phyloP scores from a whole-genome alignment of 2,329 filamentous ascomycete species.

The Penicillium sp. region DNA sequence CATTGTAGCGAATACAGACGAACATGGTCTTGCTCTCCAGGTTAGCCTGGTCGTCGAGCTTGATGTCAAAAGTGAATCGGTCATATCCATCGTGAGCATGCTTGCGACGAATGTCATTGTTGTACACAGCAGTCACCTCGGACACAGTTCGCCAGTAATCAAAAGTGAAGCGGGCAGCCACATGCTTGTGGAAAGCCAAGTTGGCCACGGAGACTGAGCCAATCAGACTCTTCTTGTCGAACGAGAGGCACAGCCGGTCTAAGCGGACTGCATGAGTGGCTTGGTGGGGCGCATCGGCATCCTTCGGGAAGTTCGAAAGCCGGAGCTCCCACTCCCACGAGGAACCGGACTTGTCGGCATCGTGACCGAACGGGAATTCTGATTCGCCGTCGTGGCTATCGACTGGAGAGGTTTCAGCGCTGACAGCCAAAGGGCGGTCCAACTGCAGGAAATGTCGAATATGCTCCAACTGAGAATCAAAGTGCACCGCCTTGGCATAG shows the following conservation, averaged over 20 bases:
- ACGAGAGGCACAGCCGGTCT: constrained; percentile 79
- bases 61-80: constrained; percentile 90
- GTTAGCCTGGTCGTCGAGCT: constrained; percentile 82
- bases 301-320: constrained; percentile 72
- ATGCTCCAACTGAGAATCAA: constrained; percentile 92
- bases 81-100: constrained; percentile 64
- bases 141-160: constrained; percentile 99
- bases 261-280: constrained; percentile 62
- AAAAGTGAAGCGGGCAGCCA: constrained; percentile 89
- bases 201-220: constrained; percentile 83
- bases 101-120: constrained; percentile 66
- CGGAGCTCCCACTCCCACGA: constrained; percentile 82
- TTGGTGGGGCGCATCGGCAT: constrained; percentile 51
- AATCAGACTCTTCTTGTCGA: constrained; percentile 78
- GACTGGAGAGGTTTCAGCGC: constrained; percentile 83
- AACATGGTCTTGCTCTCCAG: constrained; percentile 88
- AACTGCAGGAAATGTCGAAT: constrained; percentile 93
- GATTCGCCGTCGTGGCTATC: constrained; percentile 80
- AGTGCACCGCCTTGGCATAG: constrained; percentile 96
- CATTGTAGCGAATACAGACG: constrained; percentile 82
- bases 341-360: constrained; percentile 45
- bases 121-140: constrained; percentile 84
- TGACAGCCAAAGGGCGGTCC: constrained; percentile 91
- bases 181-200: constrained; percentile 78
- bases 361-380: constrained; percentile 74